Evolutionary conservation across 2,329 filamentous ascomycete species (phyloP).

Genomic region (Sporothrix mexicana): DNA sequence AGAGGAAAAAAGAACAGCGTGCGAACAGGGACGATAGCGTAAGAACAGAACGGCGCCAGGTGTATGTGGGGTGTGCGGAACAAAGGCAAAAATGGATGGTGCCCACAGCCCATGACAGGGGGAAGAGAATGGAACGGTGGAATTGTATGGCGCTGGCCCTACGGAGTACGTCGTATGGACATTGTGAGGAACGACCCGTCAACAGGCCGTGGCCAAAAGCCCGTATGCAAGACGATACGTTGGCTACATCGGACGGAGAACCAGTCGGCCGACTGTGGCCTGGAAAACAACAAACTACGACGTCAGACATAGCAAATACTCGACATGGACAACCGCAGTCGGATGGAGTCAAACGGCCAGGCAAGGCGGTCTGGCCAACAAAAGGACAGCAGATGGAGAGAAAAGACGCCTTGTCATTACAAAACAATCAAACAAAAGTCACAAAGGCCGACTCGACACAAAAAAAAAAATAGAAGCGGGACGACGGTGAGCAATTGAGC

Average conservation of each 20-base stretch:
- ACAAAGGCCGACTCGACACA: neutral
- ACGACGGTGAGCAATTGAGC: neutral
- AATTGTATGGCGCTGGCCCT: conserved; percentile 22
- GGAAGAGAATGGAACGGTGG: conserved; percentile 30
- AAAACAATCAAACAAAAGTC: neutral
- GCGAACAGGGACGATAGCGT: conserved; percentile 23
- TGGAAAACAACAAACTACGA: too few species aligned
- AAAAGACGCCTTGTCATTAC: conserved; percentile 26
- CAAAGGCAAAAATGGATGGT: neutral
- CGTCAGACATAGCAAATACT: neutral
- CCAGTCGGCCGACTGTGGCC: too few species aligned
- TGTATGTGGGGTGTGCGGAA: conserved; percentile 26
- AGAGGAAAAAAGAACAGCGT: neutral
- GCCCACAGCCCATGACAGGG: conserved; percentile 20
- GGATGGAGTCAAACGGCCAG: conserved; percentile 9
- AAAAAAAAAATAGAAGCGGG: neutral
- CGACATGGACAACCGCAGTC: neutral
- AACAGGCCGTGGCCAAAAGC: neutral
- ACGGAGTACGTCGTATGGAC: too few species aligned
- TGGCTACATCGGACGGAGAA: too few species aligned
- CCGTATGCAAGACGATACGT: neutral
- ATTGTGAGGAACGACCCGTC: neutral
- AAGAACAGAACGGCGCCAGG: neutral
- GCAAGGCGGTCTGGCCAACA: conserved; percentile 23
- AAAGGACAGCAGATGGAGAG: neutral